Base-by-base conservation (phyloP, 2,329 filamentous ascomycete genomes). In the Diaporthe capsici region DNA sequence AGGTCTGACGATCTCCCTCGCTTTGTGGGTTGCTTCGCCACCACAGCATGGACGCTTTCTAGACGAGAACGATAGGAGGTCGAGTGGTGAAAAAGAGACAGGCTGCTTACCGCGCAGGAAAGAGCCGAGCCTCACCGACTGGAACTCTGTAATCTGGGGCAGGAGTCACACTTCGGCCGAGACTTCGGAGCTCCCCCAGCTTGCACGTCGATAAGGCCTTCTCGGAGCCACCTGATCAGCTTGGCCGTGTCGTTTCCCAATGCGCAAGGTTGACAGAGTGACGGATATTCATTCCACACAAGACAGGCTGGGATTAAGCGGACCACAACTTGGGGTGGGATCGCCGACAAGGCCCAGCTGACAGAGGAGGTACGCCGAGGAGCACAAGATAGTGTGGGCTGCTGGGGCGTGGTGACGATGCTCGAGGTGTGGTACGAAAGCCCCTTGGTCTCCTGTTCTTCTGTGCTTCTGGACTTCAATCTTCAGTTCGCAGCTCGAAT, bases 121-220 rank as follows among this genome's bases (percentile, higher is more conserved):
- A 39, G n/a, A 28, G 49, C n/a, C 34, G n/a, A 39, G 13, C 65
- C 42, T 28, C 34, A 53, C 31, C 47, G 28, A 53, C 31, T 22
- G 22, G 22, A 25, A 17, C 44, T 53, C 22, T 68, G 47, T 20
- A 68, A 28, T 53, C 17, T 39, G 47, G 47, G n/a, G 28, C 63
- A 53, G 63, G 47, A 47, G 42, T 53, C 63, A 39, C 63, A 39
- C 10, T 37, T 53, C 47, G 34, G 34, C 65, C 47, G 65, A 53
- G 65, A 28, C 22, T 31, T 25, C 61, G 42, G 61, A 20, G 17
- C 42, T 34, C 6, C 20, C 3, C 39, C n/a, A 47, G 39, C 39
- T 12, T 31, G 25, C 4, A 47, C 60, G 60, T 22, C 60, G 60
- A 44, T 22, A n/a, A 28, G 15, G n/a, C 22, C 37, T 63, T 67